Evolutionary conservation across 371 early-diverging fungal genomes (phyloP).

Genomic region (Lichtheimia ramosa): DNA sequence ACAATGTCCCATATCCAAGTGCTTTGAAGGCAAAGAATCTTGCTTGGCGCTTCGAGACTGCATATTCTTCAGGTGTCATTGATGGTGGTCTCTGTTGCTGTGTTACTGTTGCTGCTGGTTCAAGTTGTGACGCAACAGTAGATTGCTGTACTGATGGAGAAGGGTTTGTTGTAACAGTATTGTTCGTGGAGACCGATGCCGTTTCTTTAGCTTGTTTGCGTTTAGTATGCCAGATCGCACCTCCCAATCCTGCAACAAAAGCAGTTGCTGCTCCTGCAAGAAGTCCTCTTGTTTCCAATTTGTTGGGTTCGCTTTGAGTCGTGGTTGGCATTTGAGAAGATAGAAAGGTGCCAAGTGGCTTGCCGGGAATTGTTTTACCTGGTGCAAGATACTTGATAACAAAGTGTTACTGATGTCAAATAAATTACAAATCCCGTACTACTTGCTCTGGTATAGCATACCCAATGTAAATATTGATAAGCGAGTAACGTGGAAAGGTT

Average conservation of each 20-base stretch:
- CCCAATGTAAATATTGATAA: too few relatives aligned
- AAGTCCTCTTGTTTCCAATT: conserved; percentile 13
- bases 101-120: conserved; percentile 12
- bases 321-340: background rate
- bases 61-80: conserved; percentile 47
- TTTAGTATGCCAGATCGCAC: conserved; percentile 49
- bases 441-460: too few relatives aligned
- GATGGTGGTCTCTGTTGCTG: conserved; percentile 22
- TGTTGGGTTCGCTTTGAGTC: conserved; percentile 58
- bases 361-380: too few relatives aligned
- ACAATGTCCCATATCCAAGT: conserved; percentile 42
- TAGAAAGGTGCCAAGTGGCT: too few relatives aligned
- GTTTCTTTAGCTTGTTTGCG: conserved; percentile 38
- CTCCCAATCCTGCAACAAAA: conserved; percentile 45
- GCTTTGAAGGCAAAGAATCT: conserved; percentile 41
- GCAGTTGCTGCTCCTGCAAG: conserved; percentile 37
- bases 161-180: conserved; percentile 6
- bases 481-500: too few relatives aligned
- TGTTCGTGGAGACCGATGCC: conserved; percentile 12
- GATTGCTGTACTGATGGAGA: background rate
- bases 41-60: conserved; percentile 38
- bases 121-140: background rate
- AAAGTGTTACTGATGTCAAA: too few relatives aligned
- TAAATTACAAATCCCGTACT: too few relatives aligned
- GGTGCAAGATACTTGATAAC: too few relatives aligned